Percentiles rank a stretch among this genome's conserved stretches.
Conservation (phyloP, 257 asterid genomes). For the Lycium barbarum region DNA sequence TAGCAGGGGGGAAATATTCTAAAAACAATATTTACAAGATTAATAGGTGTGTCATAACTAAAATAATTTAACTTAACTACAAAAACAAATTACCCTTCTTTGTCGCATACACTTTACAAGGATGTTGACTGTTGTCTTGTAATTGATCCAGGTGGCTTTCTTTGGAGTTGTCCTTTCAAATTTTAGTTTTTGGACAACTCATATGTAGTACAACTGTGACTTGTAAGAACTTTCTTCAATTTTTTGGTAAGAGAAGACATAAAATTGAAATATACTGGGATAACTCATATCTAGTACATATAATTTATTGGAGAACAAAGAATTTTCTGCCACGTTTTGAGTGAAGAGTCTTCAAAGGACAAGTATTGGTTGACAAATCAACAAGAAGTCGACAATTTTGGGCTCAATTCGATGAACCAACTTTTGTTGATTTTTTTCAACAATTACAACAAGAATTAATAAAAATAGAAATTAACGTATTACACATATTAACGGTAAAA, state of each 20-base stretch:
- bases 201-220: conserved; percentile 36
- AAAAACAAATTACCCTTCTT: background rate
- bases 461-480: no score
- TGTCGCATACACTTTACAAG: conserved; percentile 43
- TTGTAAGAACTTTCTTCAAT: conserved; percentile 43
- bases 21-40: no score
- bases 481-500: no score
- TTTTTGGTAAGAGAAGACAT: conserved; percentile 36
- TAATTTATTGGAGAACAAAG: background rate
- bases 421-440: conserved; percentile 30
- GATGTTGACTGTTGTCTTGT: conserved; percentile 55
- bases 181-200: conserved; percentile 33
- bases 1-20: no score
- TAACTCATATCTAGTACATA: background rate
- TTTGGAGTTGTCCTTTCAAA: conserved; percentile 25
- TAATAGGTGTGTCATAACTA: no score
- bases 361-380: conserved; percentile 23
- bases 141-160: conserved; percentile 43
- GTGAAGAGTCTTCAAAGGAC: conserved; percentile 31
- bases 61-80: background rate
- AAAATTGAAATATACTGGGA: background rate
- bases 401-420: conserved; percentile 35
- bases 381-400: background rate
- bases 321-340: background rate
- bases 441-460: background rate